Conservation (phyloP, 495 filamentous ascomycete species). For the Tricharina praecox region DNA sequence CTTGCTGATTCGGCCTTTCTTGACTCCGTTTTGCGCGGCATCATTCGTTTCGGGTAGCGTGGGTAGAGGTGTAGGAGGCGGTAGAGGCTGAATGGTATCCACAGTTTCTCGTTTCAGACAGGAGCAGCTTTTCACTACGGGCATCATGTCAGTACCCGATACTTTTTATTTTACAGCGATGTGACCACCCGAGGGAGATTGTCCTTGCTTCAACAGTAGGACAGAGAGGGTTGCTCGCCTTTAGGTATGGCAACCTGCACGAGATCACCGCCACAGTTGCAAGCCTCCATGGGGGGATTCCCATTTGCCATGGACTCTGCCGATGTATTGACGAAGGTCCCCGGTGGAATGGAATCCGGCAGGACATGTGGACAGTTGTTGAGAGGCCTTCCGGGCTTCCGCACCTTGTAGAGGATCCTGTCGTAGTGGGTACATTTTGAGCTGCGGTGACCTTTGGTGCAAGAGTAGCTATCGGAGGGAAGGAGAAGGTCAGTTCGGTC, state of each 20-base stretch:
- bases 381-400: slow-evolving; percentile 25
- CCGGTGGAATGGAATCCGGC: slow-evolving; percentile 1
- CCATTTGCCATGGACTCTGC: slow-evolving; percentile 5
- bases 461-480: slow-evolving; percentile 16
- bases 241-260: slow-evolving; percentile 9
- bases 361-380: slow-evolving; percentile 24
- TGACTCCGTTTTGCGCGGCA: background rate
- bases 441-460: slow-evolving; percentile 25
- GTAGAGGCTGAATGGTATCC: background rate
- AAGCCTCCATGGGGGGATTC: background rate
- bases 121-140: slow-evolving; percentile 6
- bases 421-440: slow-evolving; percentile 26
- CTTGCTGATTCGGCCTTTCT: background rate
- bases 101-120: background rate
- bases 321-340: slow-evolving; percentile 7
- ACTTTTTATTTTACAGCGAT: background rate
- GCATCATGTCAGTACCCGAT: background rate
- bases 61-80: no score
- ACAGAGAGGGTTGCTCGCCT: background rate
- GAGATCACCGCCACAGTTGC: slow-evolving; percentile 2
- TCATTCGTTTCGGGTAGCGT: background rate
- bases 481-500: background rate
- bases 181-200: no score
- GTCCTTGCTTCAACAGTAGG: no score
- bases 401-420: slow-evolving; percentile 25